phyloP scores from a whole-genome alignment of 805 yeast species.

The Starmerella tilneyi region DNA sequence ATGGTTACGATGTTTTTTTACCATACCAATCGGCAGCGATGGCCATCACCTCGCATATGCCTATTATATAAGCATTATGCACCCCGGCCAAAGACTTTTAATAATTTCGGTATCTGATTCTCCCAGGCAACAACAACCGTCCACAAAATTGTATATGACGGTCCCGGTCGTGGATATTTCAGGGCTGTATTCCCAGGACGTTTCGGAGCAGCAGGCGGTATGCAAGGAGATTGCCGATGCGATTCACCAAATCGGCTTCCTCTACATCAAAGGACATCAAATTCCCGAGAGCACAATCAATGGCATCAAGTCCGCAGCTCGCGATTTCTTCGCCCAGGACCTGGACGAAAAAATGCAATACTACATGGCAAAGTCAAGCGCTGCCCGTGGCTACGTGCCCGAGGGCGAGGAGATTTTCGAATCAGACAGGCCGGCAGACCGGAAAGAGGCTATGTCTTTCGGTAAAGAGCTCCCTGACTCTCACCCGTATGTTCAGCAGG shows the following conservation, averaged over 20 bases:
- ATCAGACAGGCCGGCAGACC: constrained; percentile 34
- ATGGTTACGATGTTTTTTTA: too few relatives aligned
- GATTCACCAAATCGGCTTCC: constrained; percentile 45
- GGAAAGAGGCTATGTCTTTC: constrained; percentile 54
- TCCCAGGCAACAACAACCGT: too few relatives aligned
- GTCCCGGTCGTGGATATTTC: constrained; percentile 15
- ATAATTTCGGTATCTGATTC: too few relatives aligned
- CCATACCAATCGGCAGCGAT: too few relatives aligned
- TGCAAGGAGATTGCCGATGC: constrained; percentile 34
- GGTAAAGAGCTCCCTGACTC: constrained; percentile 30
- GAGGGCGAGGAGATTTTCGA: constrained; percentile 15
- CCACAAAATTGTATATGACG: neutral
- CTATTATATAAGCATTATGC: too few relatives aligned
- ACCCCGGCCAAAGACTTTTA: too few relatives aligned
- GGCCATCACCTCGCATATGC: too few relatives aligned
- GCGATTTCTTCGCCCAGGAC: constrained; percentile 40
- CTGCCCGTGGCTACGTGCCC: constrained; percentile 33
- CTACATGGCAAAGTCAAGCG: constrained; percentile 42
- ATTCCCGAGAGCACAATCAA: constrained; percentile 2
- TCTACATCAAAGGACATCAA: constrained; percentile 39
- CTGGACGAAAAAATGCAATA: constrained; percentile 35
- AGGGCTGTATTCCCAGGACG: constrained; percentile 10
- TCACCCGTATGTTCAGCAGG: constrained; percentile 33
- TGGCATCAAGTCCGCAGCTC: constrained; percentile 36
- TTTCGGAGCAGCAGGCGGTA: constrained; percentile 17